Base-by-base conservation (phyloP, 2,329 filamentous ascomycete genomes). In the Xylariaceae sp. region DNA sequence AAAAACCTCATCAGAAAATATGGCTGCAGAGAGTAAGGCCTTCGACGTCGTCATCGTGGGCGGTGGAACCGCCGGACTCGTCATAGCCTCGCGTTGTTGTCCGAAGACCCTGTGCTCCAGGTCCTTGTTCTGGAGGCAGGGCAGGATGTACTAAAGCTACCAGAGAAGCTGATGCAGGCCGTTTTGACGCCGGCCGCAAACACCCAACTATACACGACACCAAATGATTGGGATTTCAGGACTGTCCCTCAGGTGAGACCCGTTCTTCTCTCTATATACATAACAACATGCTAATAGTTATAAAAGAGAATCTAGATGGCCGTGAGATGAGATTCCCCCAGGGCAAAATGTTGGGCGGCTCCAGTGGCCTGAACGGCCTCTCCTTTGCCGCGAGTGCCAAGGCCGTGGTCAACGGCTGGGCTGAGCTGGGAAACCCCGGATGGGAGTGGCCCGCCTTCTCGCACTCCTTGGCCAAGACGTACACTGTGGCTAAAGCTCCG, bases 401-500 rank as follows among this genome's bases (percentile, higher is more conserved):
- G 20, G 26, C 52, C 2, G 40, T 47, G n/a, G 21, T 58, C 20
- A 48, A 64, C 10, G 57, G 53, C 2, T 64, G 61, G 60, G 48
- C 44, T 6, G 42, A 12, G 1, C 42, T 65, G 3, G 60, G 59
- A 7, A 65, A 64, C 23, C 51, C 53, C 0, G 60, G 61, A 10
- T 65, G 63, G 59, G 55, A 54, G 2, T 65, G 60, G 57, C 14
- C 41, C 9, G 53, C 29, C 52, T 60, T 65, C 46, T 47, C 48
- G 7, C 21, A 54, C 26, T 59, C 62, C 10, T 23, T 61, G 42
- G 40, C 26, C 10, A 51, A 54, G 18, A 9, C 56, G 0, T 56
- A 48, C 50, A 55, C 42, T 16, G 37, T 49, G n/a, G 20, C 40
- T 7, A 26, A 54, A 9, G 23, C 23, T 9, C 23, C 23, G 23